Conservation (phyloP, 2,329 filamentous ascomycete genomes). For the Cryphonectria naterciae region DNA sequence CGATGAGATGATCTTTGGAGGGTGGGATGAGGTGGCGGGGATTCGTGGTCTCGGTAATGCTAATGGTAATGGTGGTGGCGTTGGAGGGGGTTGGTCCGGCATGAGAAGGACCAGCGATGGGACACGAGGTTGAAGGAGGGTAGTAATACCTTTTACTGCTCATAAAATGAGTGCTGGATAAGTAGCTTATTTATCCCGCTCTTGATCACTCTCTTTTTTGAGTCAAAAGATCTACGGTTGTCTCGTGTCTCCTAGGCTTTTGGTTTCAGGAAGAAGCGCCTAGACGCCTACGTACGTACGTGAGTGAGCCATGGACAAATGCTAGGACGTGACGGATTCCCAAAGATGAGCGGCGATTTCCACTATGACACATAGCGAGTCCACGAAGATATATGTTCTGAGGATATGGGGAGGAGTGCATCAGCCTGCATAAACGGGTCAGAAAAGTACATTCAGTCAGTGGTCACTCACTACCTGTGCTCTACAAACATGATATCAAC, state of each 20-base stretch:
- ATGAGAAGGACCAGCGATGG: background rate
- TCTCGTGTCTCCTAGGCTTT: background rate
- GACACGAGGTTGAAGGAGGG: background rate
- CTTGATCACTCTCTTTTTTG: background rate
- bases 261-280: background rate
- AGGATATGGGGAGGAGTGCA: background rate
- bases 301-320: too few relatives aligned
- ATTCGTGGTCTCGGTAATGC: too few relatives aligned
- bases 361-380: background rate
- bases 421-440: background rate
- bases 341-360: background rate
- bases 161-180: too few relatives aligned
- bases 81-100: background rate
- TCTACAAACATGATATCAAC: background rate
- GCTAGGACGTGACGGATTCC: background rate
- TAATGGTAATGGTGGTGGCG: too few relatives aligned
- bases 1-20: constrained; percentile 5
- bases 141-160: too few relatives aligned
- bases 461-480: background rate
- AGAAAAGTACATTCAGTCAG: background rate
- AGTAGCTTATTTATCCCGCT: too few relatives aligned
- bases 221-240: background rate
- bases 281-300: background rate
- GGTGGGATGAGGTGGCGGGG: background rate
- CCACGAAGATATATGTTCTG: background rate